Evolutionary conservation across 805 yeast species (phyloP), one percentile per base, ranked within the genome.

Genomic region (Kluyveromyces starmeri): DNA sequence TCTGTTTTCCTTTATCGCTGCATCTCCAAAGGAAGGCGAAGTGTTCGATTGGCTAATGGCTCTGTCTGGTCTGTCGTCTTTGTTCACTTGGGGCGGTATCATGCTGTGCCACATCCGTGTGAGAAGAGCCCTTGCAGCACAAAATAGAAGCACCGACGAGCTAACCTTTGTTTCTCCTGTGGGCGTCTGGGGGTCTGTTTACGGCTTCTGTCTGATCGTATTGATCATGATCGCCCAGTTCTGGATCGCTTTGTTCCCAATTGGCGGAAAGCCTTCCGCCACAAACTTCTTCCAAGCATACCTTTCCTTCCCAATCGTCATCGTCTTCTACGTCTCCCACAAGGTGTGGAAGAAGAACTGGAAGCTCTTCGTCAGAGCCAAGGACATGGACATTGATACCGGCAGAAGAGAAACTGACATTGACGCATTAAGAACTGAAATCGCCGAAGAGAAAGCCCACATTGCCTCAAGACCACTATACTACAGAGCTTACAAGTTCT

Each of bases 171-270:
- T 64, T 29, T 70, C 94, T 4, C 79, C 75, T 38, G 64, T 70
- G 25, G 95, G 95, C 46, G 58, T 77, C 20, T 61, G 53, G 45
- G 94, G 94, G 31, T 78, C 94, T 3, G 48, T 52, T 1, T 55
- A 52, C 40, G 94, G 92, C 36, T 49, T 72, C 12, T 38, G 59
- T 17, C 59, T 85, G 50, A 76, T 76, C 53, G 24, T 69, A 20
- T 55, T 79, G 37, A 76, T 83, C 42, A 64, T 85, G 40, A 62
- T 72, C 37, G 83, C 86, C 20, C 88, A 82, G 61, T 82, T 84
- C 66, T 84, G 89, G 84, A 68, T 78, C 39, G 88, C 92, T 5
- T 61, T 81, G 27, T 83, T 67, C 68, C 94, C 94, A 36, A 51
- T 75, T 29, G 74, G 75, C 10, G 64, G 39, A 5, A 29, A 57